phyloP scores from a whole-genome alignment of 495 filamentous ascomycete species.

The Penicillium turbatum region DNA sequence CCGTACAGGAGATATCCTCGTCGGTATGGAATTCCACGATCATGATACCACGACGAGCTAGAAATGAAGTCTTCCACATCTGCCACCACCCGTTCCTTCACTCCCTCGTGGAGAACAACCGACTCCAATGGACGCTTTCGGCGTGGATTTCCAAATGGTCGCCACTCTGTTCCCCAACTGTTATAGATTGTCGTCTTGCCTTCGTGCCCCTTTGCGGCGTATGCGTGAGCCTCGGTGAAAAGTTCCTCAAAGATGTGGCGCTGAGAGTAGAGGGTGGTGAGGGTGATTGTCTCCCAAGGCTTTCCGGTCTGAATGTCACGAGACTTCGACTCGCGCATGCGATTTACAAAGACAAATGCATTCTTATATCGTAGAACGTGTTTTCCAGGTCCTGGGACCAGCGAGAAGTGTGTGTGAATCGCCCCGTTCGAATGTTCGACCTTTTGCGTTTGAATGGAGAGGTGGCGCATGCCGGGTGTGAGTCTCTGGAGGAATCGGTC shows the following conservation, averaged over 20 bases:
- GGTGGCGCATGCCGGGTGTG: slow-evolving; percentile 61
- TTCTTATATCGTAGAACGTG: slow-evolving; percentile 83
- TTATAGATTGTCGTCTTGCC: slow-evolving; percentile 96
- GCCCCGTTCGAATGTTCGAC: slow-evolving; percentile 57
- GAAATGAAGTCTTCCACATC: slow-evolving; percentile 82
- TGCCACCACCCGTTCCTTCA: slow-evolving; percentile 78
- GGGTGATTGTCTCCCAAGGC: slow-evolving; percentile 89
- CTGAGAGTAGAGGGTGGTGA: slow-evolving; percentile 86
- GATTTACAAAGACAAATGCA: slow-evolving; percentile 78
- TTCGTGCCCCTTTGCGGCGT: slow-evolving; percentile 71
- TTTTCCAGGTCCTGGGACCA: slow-evolving; percentile 85
- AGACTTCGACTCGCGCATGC: slow-evolving; percentile 73
- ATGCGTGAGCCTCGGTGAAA: slow-evolving; percentile 75
- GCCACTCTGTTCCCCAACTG: slow-evolving; percentile 74
- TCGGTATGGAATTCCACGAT: slow-evolving; percentile 92
- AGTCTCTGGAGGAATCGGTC: slow-evolving; percentile 53
- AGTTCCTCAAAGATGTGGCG: slow-evolving; percentile 81
- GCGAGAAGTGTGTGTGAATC: slow-evolving; percentile 71
- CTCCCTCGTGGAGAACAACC: slow-evolving; percentile 78
- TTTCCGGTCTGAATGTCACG: slow-evolving; percentile 69
- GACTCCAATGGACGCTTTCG: slow-evolving; percentile 84
- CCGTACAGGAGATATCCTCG: slow-evolving; percentile 92
- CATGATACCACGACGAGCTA: slow-evolving; percentile 82
- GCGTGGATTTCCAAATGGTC: slow-evolving; percentile 78
- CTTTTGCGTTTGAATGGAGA: slow-evolving; percentile 63